Evolutionary conservation across 371 early-diverging fungal species (phyloP).

Genomic region (Mortierella sp.): DNA sequence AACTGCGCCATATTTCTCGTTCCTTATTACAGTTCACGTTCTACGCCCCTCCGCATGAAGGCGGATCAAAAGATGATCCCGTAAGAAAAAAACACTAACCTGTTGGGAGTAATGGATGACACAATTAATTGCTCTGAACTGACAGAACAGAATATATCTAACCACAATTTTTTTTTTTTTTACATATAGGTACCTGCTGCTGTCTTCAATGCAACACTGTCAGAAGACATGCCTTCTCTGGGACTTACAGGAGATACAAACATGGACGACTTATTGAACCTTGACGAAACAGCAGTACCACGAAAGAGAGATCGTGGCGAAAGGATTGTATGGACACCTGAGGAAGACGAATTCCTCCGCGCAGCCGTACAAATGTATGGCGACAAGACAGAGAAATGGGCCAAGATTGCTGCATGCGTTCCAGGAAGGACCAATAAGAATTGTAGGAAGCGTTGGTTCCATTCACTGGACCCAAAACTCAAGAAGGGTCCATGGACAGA

Average conservation of each 20-base stretch:
- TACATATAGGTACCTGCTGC: constrained; percentile 33
- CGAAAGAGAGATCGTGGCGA: constrained; percentile 51
- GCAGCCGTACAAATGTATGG: constrained; percentile 81
- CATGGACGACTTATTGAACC: constrained; percentile 24
- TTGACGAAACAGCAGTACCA: constrained; percentile 19
- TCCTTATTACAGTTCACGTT: constrained; percentile 27
- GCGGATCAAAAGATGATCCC: constrained; percentile 24
- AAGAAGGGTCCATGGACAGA: constrained; percentile 86
- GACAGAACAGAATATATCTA: neutral
- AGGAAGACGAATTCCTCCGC: constrained; percentile 79
- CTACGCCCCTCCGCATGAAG: constrained; percentile 35
- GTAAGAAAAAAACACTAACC: constrained; percentile 9
- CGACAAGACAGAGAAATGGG: constrained; percentile 86
- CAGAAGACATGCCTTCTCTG: constrained; percentile 35
- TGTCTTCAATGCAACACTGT: constrained; percentile 23
- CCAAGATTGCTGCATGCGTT: constrained; percentile 83
- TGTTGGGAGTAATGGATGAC: neutral
- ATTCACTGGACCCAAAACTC: constrained; percentile 82
- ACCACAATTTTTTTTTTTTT: constrained; percentile 1
- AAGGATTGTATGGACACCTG: constrained; percentile 74
- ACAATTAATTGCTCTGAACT: neutral
- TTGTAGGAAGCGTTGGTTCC: constrained; percentile 88
- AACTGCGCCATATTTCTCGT: neutral
- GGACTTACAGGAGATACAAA: constrained; percentile 37
- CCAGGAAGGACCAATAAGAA: constrained; percentile 87